phyloP scores from a whole-genome alignment of 2,329 filamentous ascomycete species.

The Diaporthe sp. region DNA sequence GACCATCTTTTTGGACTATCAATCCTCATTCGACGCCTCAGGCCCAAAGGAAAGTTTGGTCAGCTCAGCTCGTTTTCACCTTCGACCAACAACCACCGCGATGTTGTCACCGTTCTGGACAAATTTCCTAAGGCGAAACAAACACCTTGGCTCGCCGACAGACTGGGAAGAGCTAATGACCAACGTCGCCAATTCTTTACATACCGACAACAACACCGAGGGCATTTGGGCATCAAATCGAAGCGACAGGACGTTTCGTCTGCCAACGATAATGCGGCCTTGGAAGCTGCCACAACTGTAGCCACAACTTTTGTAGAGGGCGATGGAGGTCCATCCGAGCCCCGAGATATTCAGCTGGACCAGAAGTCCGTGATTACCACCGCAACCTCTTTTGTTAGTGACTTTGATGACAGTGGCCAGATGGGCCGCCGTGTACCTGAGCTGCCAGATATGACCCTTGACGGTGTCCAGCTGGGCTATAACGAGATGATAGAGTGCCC shows the following conservation, averaged over 20 bases:
- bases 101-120: neutral
- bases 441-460: neutral
- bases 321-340: neutral
- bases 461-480: neutral
- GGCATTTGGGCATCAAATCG: neutral
- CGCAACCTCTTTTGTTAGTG: neutral
- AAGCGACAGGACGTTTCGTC: neutral
- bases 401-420: neutral
- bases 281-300: neutral
- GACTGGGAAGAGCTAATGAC: neutral
- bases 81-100: neutral
- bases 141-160: neutral
- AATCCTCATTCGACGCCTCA: neutral
- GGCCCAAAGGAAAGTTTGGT: neutral
- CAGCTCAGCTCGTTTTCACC: neutral
- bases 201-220: neutral
- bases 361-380: neutral
- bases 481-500: neutral
- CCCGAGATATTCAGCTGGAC: neutral
- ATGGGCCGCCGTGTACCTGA: constrained; percentile 5
- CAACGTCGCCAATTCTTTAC: neutral
- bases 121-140: neutral
- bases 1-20: constrained; percentile 6
- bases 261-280: neutral
- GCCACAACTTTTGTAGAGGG: neutral